These are phyloP conservation scores for Apostasia shenzhenica DNA, from an alignment of 106 monocot genomes.

Conservation along the genomic window DNA sequence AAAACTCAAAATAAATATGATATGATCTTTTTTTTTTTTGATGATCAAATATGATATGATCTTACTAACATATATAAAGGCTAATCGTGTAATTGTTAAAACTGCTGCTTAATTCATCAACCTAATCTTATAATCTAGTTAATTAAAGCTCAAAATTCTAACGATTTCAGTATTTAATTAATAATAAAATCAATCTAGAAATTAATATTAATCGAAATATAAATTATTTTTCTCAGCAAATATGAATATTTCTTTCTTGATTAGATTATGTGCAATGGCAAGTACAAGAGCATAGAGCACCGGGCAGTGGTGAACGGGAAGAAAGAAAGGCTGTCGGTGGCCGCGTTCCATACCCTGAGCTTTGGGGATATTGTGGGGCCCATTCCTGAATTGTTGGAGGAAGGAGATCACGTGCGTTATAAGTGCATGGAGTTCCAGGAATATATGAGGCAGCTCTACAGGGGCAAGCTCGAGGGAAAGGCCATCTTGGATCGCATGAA, in stretches of 20 bases:
- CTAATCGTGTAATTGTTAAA: too few species aligned
- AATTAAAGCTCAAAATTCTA: too few species aligned
- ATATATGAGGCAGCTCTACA: constrained; percentile 50
- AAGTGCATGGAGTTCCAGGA: constrained; percentile 53
- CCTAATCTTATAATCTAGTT: too few species aligned
- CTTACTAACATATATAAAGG: too few species aligned
- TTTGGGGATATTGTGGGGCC: constrained; percentile 59
- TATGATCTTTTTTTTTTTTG: too few species aligned
- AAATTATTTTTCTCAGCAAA: not conserved
- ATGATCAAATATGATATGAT: too few species aligned
- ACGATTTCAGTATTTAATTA: too few species aligned
- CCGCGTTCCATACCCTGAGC: constrained; percentile 62
- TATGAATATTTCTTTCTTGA: not conserved
- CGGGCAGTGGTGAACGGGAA: constrained; percentile 37
- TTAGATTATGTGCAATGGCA: constrained; percentile 60
- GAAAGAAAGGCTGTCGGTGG: constrained; percentile 39
- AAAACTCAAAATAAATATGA: too few species aligned
- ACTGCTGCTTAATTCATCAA: too few species aligned
- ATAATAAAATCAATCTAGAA: too few species aligned
- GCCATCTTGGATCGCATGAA: constrained; percentile 28
- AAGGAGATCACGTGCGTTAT: constrained; percentile 25
- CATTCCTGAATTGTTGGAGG: constrained; percentile 30
- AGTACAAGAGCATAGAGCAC: constrained; percentile 77
- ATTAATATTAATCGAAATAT: not conserved
- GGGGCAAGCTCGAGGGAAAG: constrained; percentile 59